Evolutionary conservation across 2,329 filamentous ascomycete genomes (phyloP).

Genomic region (Aspergillus ustus): DNA sequence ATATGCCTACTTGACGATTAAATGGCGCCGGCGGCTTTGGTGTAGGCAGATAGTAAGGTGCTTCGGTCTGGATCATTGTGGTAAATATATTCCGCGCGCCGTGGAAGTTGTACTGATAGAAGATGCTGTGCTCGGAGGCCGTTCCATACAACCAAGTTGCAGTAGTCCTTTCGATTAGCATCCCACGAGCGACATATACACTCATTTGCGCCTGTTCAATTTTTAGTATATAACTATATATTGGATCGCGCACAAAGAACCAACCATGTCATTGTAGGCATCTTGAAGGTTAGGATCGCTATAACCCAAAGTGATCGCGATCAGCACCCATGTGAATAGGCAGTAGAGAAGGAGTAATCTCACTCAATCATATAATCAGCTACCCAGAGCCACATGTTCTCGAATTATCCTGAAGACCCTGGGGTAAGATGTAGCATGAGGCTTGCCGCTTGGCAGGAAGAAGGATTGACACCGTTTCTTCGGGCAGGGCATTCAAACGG

Average conservation of each 20-base stretch:
- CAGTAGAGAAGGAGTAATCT: constrained; percentile 1
- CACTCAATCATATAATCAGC: constrained; percentile 17
- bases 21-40: constrained; percentile 12
- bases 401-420: constrained; percentile 15
- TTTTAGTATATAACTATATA: neutral
- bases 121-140: constrained; percentile 12
- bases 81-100: constrained; percentile 14
- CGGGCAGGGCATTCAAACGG: constrained; percentile 10
- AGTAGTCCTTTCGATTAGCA: constrained; percentile 9
- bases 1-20: constrained; percentile 2
- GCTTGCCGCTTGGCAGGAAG: constrained; percentile 13
- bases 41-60: constrained; percentile 14
- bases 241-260: neutral
- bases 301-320: no score
- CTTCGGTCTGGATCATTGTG: constrained; percentile 11
- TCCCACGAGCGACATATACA: constrained; percentile 13
- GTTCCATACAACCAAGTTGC: constrained; percentile 17
- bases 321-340: neutral
- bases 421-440: constrained; percentile 10
- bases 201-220: neutral
- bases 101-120: constrained; percentile 17
- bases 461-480: neutral
- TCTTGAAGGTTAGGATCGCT: constrained; percentile 13
- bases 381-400: constrained; percentile 18
- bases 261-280: constrained; percentile 14